Evolutionary conservation across 768 basidiomycete species (phyloP), one percentile per base, ranked within the genome.

Genomic region (Suillus plorans): DNA sequence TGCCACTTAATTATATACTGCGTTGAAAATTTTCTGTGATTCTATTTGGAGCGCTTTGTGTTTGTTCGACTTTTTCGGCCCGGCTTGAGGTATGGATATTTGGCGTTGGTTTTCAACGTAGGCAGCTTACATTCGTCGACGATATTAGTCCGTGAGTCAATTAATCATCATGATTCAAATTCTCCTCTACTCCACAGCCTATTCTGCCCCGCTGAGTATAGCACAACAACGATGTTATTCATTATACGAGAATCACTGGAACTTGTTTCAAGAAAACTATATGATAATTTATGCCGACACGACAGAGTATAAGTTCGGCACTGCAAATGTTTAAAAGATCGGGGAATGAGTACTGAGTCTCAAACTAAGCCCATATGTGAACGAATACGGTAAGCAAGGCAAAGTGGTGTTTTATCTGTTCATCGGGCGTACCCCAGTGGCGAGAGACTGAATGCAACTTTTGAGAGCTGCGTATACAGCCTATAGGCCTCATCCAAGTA

Each of bases 111-210:
- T 44, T 44, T 44, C 42, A 14, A 14, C 39, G 39, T 14, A 14
- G 39, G 10, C 20, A n/a, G 9, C 20, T 45, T n/a, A n/a, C 44
- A 37, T 8, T 10, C 10, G 36, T 37, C 36, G 4, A 45, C 0
- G 44, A 10, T 47, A 10, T 47, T n/a, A n/a, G n/a, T 10, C n/a
- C 4, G 31, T 31, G 45, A 47, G 66, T 72, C 16, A 77, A 80
- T 4, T 78, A 78, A 52, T 69, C 72, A 10, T 70, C 72, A 44
- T 20, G 20, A 20, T 44, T 2, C 70, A 77, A 68, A 49, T 61
- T 5, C 44, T 61, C 39, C 70, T 81, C 10, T 78, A 79, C 0
- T 73, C 80, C 56, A 74, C 78, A 14, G 79, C 76, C 5, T 80
- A 81, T 67, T 70, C 80, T 5, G 78, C 79, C 0, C 77, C 74